These are phyloP conservation scores for Citrus medica DNA, from an alignment of 345 rosid genomes.

Conservation along the genomic window DNA sequence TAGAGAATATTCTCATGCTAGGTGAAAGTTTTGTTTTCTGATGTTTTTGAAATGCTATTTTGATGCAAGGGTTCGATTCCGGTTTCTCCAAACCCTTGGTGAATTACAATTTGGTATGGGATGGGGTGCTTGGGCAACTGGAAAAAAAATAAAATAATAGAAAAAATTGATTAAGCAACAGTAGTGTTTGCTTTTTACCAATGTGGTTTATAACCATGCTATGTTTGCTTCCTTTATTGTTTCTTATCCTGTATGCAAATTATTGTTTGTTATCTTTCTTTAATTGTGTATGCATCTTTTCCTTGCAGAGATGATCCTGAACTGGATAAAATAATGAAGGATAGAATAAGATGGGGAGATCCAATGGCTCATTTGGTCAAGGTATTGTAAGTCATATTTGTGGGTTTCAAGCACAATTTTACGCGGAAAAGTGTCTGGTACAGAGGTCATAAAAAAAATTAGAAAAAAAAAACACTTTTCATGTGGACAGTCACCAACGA, in stretches of 20 bases:
- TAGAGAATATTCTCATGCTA: not conserved
- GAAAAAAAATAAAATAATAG: not conserved
- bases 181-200: not conserved
- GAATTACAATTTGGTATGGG: too few species aligned
- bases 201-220: not conserved
- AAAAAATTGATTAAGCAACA: not conserved
- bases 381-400: slow-evolving; percentile 34
- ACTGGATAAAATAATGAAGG: slow-evolving; percentile 77
- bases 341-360: slow-evolving; percentile 84
- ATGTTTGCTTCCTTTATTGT: not conserved
- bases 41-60: not conserved
- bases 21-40: not conserved
- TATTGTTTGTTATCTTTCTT: not conserved
- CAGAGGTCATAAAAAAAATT: not conserved
- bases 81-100: too few species aligned
- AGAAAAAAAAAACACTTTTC: not conserved
- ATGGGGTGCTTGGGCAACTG: not conserved
- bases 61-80: too few species aligned
- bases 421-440: not conserved
- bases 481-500: not conserved
- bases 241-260: too few species aligned
- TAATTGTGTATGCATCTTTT: not conserved
- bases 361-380: slow-evolving; percentile 96
- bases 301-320: slow-evolving; percentile 83
- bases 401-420: not conserved